Evolutionary conservation across 192 early-diverging fungal species (phyloP), one percentile per base, ranked within the genome.

Genomic region (Umbelopsis vinacea): DNA sequence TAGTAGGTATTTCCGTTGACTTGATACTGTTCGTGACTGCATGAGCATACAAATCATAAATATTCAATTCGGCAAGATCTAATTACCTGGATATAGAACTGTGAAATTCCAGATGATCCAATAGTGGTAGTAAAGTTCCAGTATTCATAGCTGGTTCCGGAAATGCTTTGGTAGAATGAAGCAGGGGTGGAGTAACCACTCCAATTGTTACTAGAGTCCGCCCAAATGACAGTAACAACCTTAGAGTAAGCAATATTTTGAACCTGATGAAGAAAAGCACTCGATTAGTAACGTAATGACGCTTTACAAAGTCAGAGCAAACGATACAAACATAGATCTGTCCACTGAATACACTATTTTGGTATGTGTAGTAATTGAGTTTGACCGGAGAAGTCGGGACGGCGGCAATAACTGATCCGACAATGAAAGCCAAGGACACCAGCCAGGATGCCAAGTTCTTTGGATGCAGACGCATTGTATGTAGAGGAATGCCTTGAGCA

Each of bases 1-100:
- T 73, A 81, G 69, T 81, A 81, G 23, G 72, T 71, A 40, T 68
- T 76, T 24, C 79, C 79, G 46, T 52, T 45, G 3, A 76, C 78
- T 38, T 50, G 40, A 50, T 81, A 81, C 71, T 72, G 37, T 19
- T 2, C 29, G 29, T 45, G 11, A 22, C 12, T 26, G 19, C 6
- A 40, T 26, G 37, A 45, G 37, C 57, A 14, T 10, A 12, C 37
- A 46, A 24, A 0, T 21, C 38, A 46, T 57, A 47, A 19, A 5
- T 7, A 14, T 5, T 71, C 38, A 70, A 43, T 54, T 37, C 38
- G 48, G 29, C 26, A 52, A 23, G n/a, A 37, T 26, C 19, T 29
- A 46, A 7, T 21, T 23, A 72, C 71, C 60, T 70, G 21, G 22
- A 81, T 71, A 50, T 81, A 81, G 60, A 81, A 81, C 47, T 81